Conservation (phyloP, 768 basidiomycete species). For the Pholiota molesta region DNA sequence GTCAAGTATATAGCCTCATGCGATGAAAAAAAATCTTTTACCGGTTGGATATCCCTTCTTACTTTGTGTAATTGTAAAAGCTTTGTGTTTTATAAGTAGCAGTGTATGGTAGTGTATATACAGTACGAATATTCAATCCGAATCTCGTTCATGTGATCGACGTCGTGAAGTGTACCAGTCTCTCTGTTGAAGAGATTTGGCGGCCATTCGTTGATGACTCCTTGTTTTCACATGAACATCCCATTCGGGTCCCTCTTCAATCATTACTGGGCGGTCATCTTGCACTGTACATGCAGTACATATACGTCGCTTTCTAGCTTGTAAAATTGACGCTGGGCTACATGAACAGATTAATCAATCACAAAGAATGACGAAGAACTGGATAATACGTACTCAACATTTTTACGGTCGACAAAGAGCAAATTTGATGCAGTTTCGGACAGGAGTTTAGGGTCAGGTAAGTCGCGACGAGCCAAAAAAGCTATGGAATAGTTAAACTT, state of each 20-base stretch:
- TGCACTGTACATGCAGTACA: constrained; percentile 69
- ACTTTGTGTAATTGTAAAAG: neutral
- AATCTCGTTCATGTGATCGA: constrained; percentile 46
- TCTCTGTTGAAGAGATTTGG: constrained; percentile 17
- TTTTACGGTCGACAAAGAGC: constrained; percentile 47
- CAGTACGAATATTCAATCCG: constrained; percentile 46
- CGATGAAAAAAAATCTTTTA: neutral
- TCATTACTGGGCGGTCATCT: constrained; percentile 63
- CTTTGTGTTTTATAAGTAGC: neutral
- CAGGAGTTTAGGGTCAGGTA: constrained; percentile 61
- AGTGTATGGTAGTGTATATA: neutral
- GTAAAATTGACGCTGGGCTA: constrained; percentile 62
- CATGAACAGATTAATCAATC: constrained; percentile 3
- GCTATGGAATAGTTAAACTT: constrained; percentile 5
- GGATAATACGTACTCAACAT: constrained; percentile 45
- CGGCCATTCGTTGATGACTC: constrained; percentile 51
- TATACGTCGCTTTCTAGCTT: constrained; percentile 56
- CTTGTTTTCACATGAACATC: constrained; percentile 58
- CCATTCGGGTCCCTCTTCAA: constrained; percentile 58
- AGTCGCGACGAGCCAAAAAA: constrained; percentile 12
- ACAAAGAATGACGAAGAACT: constrained; percentile 8
- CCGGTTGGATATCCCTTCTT: neutral
- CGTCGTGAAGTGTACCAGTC: neutral
- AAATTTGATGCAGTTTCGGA: constrained; percentile 59
- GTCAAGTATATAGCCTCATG: too few species aligned